Conservation (phyloP, 2,329 filamentous ascomycete species). For the Penicillium sp. region DNA sequence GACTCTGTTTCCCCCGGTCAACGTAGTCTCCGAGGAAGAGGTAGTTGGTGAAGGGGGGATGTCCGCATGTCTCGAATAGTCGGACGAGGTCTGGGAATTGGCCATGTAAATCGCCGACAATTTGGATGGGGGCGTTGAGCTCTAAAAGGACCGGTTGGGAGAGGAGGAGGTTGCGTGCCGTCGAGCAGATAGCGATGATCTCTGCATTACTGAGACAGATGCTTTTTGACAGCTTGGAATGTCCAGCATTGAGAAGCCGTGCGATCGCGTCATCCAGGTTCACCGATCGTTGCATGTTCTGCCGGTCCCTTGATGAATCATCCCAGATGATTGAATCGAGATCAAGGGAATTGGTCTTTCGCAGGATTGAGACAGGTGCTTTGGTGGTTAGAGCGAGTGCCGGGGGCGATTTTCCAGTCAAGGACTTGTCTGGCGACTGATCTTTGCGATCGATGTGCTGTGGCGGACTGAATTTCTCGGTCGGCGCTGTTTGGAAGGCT, state of each 20-base stretch:
- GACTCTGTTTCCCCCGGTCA: conserved; percentile 9
- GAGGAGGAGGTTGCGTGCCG: conserved; percentile 1
- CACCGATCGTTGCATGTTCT: conserved; percentile 7
- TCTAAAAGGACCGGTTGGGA: conserved; percentile 1
- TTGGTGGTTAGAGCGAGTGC: neutral
- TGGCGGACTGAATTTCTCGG: neutral
- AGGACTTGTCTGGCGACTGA: neutral
- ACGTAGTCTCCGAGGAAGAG: conserved; percentile 9
- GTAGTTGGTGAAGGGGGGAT: conserved; percentile 1
- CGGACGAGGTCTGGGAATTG: conserved; percentile 4
- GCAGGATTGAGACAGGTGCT: conserved; percentile 7
- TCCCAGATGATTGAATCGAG: conserved; percentile 17
- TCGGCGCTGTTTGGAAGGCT: neutral
- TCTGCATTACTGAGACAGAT: conserved; percentile 2
- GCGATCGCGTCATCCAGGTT: conserved; percentile 1
- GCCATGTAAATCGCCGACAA: conserved; percentile 7
- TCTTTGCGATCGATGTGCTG: neutral
- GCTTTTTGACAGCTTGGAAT: conserved; percentile 2
- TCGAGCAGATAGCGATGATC: conserved; percentile 3
- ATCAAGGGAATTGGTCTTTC: conserved; percentile 11
- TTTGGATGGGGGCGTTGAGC: conserved; percentile 4
- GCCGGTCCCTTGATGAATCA: conserved; percentile 19
- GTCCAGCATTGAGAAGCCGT: neutral
- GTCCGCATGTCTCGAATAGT: conserved; percentile 1
- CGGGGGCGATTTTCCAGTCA: neutral